Percentiles rank a stretch among this genome's conserved stretches.
Evolutionary conservation across 2,329 filamentous ascomycete genomes (phyloP).

Genomic region (Penicillium fuscoglaucum): DNA sequence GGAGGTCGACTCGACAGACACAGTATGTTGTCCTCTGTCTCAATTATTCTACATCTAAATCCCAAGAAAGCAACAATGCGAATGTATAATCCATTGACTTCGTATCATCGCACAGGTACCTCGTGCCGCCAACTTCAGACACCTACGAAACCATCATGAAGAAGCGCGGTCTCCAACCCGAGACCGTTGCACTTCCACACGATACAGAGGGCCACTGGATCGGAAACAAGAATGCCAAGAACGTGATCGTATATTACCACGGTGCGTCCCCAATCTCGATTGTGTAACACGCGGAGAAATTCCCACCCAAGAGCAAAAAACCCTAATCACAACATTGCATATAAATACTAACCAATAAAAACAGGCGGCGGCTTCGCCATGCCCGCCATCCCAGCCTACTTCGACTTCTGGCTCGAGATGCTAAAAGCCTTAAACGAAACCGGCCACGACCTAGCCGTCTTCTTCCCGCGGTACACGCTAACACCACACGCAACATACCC

Average conservation of each 20-base stretch:
- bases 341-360: background rate
- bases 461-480: conserved; percentile 58
- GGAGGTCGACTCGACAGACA: conserved; percentile 31
- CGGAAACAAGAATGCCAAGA: conserved; percentile 42
- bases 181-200: conserved; percentile 34
- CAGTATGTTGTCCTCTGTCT: conserved; percentile 33
- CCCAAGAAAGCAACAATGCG: background rate
- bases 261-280: conserved; percentile 25
- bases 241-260: conserved; percentile 42
- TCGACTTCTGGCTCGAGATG: conserved; percentile 48
- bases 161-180: conserved; percentile 27
- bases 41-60: background rate
- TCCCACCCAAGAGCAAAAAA: background rate
- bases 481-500: conserved; percentile 44
- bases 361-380: conserved; percentile 57
- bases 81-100: background rate
- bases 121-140: conserved; percentile 26
- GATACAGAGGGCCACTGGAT: conserved; percentile 40
- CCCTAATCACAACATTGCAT: background rate
- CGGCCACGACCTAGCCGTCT: conserved; percentile 48
- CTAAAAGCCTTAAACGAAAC: conserved; percentile 40
- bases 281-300: conserved; percentile 4
- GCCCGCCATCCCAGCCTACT: conserved; percentile 43
- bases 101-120: conserved; percentile 21
- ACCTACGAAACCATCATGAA: conserved; percentile 31